Evolutionary conservation across 108 stramenopile species (phyloP), one percentile per base, ranked within the genome.

Genomic region (Mayamaea pseudoterrestris): DNA sequence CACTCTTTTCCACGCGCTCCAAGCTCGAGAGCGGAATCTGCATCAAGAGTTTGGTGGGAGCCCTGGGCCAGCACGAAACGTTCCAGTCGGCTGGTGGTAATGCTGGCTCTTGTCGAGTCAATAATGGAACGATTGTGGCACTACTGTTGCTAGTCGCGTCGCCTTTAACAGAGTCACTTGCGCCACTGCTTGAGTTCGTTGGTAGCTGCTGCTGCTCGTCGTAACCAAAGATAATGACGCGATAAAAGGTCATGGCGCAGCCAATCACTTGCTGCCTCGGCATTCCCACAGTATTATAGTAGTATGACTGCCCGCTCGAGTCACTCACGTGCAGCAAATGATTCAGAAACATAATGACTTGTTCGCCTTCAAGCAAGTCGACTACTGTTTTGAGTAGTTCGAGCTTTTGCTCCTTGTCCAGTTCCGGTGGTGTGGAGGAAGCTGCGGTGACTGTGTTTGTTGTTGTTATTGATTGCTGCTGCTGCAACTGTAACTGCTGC

Each of bases 1-100:
- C 65, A 5, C 59, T 64, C 35, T 80, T 81, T 53, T 90, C 89
- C 2, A 90, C 76, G n/a, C 76, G 63, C 44, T 90, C 89, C 21
- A 90, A 85, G 26, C 65, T 66, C 8, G 80, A 78, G 42, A 90
- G 56, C 12, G 89, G 89, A 57, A 85, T 71, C 60, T 90, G 71
- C 25, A 75, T 47, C 4, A 76, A 42, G 16, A 18, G 18, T 3
- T 14, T 18, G 20, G 16, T 20, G 5, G 37, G 37, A 5, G 23
- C 22, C 3, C 14, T 20, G 2, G 49, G 47, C 55, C 65, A 62
- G 30, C 58, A 53, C 20, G 20, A 43, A 6, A 30, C 28, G 46
- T 73, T 46, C 67, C 67, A 73, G 18, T 60, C 67, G 8, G 27
- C 29, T 3, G 72, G 67, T 9, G 27, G n/a, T n/a, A n/a, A n/a